Percentiles rank a stretch among this genome's conserved stretches.
Evolutionary conservation across 192 early-diverging fungal genomes (phyloP).

Genomic region (Rhizoclosmatium sp.): DNA sequence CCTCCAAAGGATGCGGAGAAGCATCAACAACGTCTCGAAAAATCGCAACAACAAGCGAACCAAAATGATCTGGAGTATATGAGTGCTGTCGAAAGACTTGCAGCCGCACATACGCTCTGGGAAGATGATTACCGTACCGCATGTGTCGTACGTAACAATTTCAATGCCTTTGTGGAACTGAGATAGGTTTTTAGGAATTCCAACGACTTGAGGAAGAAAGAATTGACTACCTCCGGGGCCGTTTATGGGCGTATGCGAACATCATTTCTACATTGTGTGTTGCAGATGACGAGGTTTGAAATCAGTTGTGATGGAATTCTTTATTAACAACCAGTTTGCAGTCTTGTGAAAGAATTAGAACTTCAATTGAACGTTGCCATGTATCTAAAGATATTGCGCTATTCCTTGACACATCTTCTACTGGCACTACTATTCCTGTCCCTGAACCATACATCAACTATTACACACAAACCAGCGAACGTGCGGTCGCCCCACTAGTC

Average conservation of each 20-base stretch:
- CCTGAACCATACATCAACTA: constrained; percentile 56
- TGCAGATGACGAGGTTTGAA: constrained; percentile 57
- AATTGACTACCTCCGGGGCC: constrained; percentile 55
- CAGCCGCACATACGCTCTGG: constrained; percentile 57
- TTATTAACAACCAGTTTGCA: constrained; percentile 1
- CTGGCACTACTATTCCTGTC: constrained; percentile 55
- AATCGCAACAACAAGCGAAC: constrained; percentile 48
- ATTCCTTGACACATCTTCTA: constrained; percentile 49
- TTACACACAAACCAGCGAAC: constrained; percentile 47
- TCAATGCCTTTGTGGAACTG: constrained; percentile 1
- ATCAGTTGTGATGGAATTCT: not conserved
- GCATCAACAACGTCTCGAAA: constrained; percentile 46
- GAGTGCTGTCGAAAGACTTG: constrained; percentile 49
- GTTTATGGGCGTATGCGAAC: constrained; percentile 64
- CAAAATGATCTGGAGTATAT: constrained; percentile 59
- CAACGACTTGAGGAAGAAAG: constrained; percentile 64
- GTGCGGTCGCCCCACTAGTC: constrained; percentile 9
- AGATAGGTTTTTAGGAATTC: constrained; percentile 44
- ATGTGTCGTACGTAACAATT: constrained; percentile 43
- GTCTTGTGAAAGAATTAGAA: constrained; percentile 61
- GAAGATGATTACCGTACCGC: constrained; percentile 49
- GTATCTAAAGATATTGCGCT: constrained; percentile 52
- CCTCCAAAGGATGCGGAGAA: constrained; percentile 53
- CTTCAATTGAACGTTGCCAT: constrained; percentile 57
- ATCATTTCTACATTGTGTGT: constrained; percentile 63